phyloP scores from a whole-genome alignment of 2,329 filamentous ascomycete species.

The Beauveria sp. region DNA sequence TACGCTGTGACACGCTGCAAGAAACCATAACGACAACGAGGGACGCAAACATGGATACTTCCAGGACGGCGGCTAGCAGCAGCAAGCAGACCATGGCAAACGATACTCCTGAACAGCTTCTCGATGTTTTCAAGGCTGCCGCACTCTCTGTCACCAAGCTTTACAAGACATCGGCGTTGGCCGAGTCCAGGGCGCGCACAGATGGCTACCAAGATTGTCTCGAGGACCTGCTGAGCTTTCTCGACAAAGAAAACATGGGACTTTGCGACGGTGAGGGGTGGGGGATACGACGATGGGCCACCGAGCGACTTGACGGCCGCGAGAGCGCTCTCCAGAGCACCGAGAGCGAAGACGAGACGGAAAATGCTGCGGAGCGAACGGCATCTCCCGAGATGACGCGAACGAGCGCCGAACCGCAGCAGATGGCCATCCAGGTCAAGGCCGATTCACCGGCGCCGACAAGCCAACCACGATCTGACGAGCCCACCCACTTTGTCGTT shows the following conservation, averaged over 20 bases:
- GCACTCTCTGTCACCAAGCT: slow-evolving; percentile 92
- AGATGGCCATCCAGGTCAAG: slow-evolving; percentile 14
- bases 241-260: slow-evolving; percentile 76
- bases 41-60: not conserved
- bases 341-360: slow-evolving; percentile 63
- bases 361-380: slow-evolving; percentile 49
- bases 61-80: slow-evolving; percentile 5
- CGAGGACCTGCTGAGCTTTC: slow-evolving; percentile 77
- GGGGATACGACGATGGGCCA: slow-evolving; percentile 56
- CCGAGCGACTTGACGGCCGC: slow-evolving; percentile 60
- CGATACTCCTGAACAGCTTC: slow-evolving; percentile 55
- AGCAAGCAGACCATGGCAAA: slow-evolving; percentile 22
- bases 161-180: slow-evolving; percentile 81
- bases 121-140: slow-evolving; percentile 85
- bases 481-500: slow-evolving; percentile 35
- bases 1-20: not conserved
- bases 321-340: slow-evolving; percentile 45
- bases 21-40: not conserved
- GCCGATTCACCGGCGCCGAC: slow-evolving; percentile 21
- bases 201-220: slow-evolving; percentile 92
- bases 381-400: slow-evolving; percentile 52
- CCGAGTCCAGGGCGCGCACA: slow-evolving; percentile 65
- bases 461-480: slow-evolving; percentile 20
- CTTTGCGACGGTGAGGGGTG: slow-evolving; percentile 70
- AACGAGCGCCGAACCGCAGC: slow-evolving; percentile 34